Evolutionary conservation across 2,329 filamentous ascomycete genomes (phyloP).

Genomic region (Metarhizium album): DNA sequence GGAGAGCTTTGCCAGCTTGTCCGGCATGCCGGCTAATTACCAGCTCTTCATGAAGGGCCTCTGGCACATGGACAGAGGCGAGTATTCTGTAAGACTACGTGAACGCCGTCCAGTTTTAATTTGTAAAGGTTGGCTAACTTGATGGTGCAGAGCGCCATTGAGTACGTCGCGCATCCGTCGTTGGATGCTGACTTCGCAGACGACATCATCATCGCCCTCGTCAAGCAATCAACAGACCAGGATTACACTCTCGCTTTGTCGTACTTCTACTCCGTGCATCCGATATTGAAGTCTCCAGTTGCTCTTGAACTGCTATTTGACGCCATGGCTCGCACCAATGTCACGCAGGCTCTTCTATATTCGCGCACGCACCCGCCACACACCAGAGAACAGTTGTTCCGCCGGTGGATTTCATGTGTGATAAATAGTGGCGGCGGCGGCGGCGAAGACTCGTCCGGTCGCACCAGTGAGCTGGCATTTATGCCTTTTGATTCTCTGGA

Average conservation of each 20-base stretch:
- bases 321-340: slow-evolving; percentile 54
- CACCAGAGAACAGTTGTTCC: slow-evolving; percentile 54
- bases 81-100: slow-evolving; percentile 44
- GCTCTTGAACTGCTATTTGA: slow-evolving; percentile 59
- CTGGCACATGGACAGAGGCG: slow-evolving; percentile 65
- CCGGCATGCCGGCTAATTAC: slow-evolving; percentile 64
- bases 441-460: slow-evolving; percentile 34
- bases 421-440: slow-evolving; percentile 29
- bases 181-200: slow-evolving; percentile 73
- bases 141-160: slow-evolving; percentile 50
- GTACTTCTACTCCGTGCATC: slow-evolving; percentile 68
- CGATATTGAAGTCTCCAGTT: slow-evolving; percentile 53
- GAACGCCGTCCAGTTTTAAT: not conserved
- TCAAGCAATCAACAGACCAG: slow-evolving; percentile 45
- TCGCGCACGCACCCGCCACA: slow-evolving; percentile 52
- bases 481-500: slow-evolving; percentile 62
- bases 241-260: slow-evolving; percentile 60
- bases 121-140: not conserved
- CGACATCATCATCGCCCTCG: slow-evolving; percentile 63
- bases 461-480: slow-evolving; percentile 59
- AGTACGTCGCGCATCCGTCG: slow-evolving; percentile 69
- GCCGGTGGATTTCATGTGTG: slow-evolving; percentile 51
- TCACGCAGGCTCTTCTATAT: slow-evolving; percentile 66
- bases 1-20: slow-evolving; percentile 46
- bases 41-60: slow-evolving; percentile 72